Conservation (phyloP, 2,329 filamentous ascomycete species). For the Conoideocrella luteorostrata region DNA sequence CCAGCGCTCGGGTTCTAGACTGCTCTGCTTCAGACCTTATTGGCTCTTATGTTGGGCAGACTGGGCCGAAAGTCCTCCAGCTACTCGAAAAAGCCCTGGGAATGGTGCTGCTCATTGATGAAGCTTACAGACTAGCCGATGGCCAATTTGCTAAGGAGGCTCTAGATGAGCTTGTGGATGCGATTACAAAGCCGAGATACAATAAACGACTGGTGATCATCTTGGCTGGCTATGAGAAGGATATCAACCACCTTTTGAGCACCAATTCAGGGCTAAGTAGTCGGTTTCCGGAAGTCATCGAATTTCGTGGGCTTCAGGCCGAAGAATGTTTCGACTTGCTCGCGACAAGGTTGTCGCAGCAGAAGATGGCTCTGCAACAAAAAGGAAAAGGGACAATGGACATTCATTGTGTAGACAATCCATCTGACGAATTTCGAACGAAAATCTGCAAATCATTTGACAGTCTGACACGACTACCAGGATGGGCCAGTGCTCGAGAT, state of each 20-base stretch:
- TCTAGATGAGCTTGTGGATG: constrained; percentile 47
- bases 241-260: constrained; percentile 57
- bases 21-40: constrained; percentile 64
- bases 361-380: constrained; percentile 14
- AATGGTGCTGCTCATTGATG: constrained; percentile 64
- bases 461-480: constrained; percentile 27
- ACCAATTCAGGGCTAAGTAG: constrained; percentile 58
- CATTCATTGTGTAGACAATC: constrained; percentile 19
- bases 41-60: constrained; percentile 63
- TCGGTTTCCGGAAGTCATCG: constrained; percentile 56
- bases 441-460: constrained; percentile 26
- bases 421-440: constrained; percentile 4
- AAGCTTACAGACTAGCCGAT: constrained; percentile 58
- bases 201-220: constrained; percentile 57
- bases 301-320: constrained; percentile 43
- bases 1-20: constrained; percentile 53
- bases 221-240: constrained; percentile 60
- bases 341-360: constrained; percentile 30
- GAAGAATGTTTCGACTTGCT: constrained; percentile 33
- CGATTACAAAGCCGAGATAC: constrained; percentile 49
- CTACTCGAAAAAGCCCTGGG: constrained; percentile 57
- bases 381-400: constrained; percentile 16
- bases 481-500: constrained; percentile 60
- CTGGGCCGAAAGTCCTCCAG: constrained; percentile 55
- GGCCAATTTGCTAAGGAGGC: constrained; percentile 52